phyloP scores from a whole-genome alignment of 148 eudicot genomes.

The Spergularia bocconei region DNA sequence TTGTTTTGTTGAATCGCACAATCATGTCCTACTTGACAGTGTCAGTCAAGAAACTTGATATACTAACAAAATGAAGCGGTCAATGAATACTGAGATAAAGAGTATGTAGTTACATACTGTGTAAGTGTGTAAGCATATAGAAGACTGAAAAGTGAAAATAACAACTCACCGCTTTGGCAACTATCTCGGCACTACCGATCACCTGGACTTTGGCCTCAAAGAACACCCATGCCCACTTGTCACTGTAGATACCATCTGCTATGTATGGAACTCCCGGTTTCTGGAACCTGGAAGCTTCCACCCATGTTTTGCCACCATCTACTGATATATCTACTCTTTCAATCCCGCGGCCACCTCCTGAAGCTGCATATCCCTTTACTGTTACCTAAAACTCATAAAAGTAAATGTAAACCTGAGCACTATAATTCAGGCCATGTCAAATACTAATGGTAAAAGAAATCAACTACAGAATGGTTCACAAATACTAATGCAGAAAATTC shows the following conservation, averaged over 20 bases:
- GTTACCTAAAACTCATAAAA: conserved; percentile 41
- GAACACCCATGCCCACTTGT: conserved; percentile 96
- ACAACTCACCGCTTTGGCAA: conserved; percentile 82
- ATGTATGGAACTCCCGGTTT: conserved; percentile 55
- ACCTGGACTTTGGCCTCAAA: conserved; percentile 70
- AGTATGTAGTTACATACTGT: too few relatives aligned
- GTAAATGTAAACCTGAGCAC: neutral
- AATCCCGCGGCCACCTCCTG: conserved; percentile 96
- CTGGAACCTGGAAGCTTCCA: conserved; percentile 85
- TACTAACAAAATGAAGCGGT: too few relatives aligned
- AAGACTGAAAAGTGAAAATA: neutral
- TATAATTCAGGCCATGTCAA: neutral
- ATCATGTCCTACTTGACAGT: too few relatives aligned
- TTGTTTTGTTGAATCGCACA: too few relatives aligned
- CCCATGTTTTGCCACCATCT: conserved; percentile 92
- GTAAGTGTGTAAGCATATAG: too few relatives aligned
- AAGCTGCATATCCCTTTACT: conserved; percentile 80
- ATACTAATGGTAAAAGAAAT: neutral
- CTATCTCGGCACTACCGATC: conserved; percentile 57
- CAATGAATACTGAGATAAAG: too few relatives aligned
- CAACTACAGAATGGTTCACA: neutral
- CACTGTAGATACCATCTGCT: conserved; percentile 61
- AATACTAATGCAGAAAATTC: neutral
- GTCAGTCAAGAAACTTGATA: too few relatives aligned
- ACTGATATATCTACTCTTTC: conserved; percentile 86